Percentiles rank a stretch among this genome's conserved stretches.
Conservation (phyloP, 2,329 filamentous ascomycete genomes). For the Cladorrhinum sp. region DNA sequence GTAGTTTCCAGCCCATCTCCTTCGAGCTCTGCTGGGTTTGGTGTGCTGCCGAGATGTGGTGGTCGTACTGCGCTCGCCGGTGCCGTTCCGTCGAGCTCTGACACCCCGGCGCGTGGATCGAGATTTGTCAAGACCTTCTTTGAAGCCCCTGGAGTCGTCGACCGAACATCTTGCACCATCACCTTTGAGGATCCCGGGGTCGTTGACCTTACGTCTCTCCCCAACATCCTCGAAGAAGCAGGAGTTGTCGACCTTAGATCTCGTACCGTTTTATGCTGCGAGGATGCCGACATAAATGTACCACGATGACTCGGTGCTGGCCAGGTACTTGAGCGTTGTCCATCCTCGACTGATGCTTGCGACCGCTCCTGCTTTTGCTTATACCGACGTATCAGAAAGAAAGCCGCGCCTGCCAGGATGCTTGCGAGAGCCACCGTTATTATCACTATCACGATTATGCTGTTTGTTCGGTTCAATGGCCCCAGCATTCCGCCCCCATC, state of each 20-base stretch:
- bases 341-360: neutral
- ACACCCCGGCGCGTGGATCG: slow-evolving; percentile 1
- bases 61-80: slow-evolving; percentile 5
- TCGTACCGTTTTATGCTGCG: neutral
- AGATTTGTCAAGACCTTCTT: neutral
- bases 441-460: slow-evolving; percentile 24
- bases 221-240: neutral
- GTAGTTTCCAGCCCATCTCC: slow-evolving; percentile 8
- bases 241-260: neutral
- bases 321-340: neutral
- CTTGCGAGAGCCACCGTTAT: slow-evolving; percentile 19
- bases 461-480: slow-evolving; percentile 11
- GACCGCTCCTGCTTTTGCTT: slow-evolving; percentile 1
- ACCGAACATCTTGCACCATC: neutral
- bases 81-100: slow-evolving; percentile 17
- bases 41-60: slow-evolving; percentile 19
- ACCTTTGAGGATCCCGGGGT: neutral
- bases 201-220: neutral
- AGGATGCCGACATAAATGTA: neutral
- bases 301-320: neutral
- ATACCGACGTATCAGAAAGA: slow-evolving; percentile 19
- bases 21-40: slow-evolving; percentile 28
- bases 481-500: slow-evolving; percentile 6
- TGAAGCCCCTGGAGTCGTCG: neutral
- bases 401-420: slow-evolving; percentile 13